Evolutionary conservation across 371 early-diverging fungal genomes (phyloP).

Genomic region (Phascolomyces articulosus): DNA sequence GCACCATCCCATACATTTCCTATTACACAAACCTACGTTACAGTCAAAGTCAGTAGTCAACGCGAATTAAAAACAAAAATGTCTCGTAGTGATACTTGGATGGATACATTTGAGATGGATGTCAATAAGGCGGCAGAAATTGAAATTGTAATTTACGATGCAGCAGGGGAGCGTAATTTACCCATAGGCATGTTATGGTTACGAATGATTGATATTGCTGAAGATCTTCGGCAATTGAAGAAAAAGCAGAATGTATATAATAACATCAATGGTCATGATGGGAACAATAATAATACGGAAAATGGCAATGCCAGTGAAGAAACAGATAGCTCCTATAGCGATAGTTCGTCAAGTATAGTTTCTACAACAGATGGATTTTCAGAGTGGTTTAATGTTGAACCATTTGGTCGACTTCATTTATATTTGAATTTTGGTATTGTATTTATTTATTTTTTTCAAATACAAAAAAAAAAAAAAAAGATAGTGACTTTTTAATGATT

Average conservation of each 20-base stretch:
- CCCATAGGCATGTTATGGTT: constrained; percentile 83
- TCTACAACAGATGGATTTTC: constrained; percentile 35
- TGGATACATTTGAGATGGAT: constrained; percentile 80
- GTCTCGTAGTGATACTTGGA: constrained; percentile 65
- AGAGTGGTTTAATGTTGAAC: constrained; percentile 90
- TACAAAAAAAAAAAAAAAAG: neutral
- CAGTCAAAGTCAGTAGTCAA: constrained; percentile 53
- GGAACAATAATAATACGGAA: constrained; percentile 3
- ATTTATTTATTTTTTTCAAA: neutral
- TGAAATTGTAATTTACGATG: constrained; percentile 81
- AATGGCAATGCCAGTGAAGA: constrained; percentile 37
- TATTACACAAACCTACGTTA: constrained; percentile 67
- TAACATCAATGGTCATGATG: neutral
- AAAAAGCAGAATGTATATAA: constrained; percentile 22
- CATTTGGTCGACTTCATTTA: constrained; percentile 84
- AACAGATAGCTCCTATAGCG: neutral
- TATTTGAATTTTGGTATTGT: constrained; percentile 73
- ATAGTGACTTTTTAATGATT: neutral
- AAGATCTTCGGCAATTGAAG: constrained; percentile 70
- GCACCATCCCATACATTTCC: constrained; percentile 63
- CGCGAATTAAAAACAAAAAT: constrained; percentile 56
- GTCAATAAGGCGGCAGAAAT: constrained; percentile 90
- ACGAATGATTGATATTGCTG: constrained; percentile 77
- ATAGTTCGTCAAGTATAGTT: neutral
- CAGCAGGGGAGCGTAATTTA: constrained; percentile 57